phyloP scores from a whole-genome alignment of 2,329 filamentous ascomycete genomes.

The Cladosporium colombiae region DNA sequence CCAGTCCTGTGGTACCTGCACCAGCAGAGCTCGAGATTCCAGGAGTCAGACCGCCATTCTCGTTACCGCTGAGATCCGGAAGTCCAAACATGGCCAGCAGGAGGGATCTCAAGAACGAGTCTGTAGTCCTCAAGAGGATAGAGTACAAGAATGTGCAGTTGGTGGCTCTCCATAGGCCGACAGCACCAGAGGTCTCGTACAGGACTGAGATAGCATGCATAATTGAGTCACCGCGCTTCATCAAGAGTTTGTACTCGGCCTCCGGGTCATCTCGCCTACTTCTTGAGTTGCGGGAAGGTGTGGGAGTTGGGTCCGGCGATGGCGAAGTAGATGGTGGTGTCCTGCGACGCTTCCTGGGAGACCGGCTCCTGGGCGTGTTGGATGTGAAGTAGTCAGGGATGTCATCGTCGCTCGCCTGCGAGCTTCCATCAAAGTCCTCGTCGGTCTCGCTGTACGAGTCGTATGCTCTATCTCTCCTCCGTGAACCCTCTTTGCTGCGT shows the following conservation, averaged over 20 bases:
- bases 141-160: slow-evolving; percentile 93
- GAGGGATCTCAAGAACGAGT: slow-evolving; percentile 88
- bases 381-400: slow-evolving; percentile 79
- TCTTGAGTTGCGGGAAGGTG: slow-evolving; percentile 28
- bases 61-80: slow-evolving; percentile 78
- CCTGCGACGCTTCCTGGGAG: slow-evolving; percentile 42
- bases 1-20: slow-evolving; percentile 58
- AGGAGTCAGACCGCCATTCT: slow-evolving; percentile 63
- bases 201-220: slow-evolving; percentile 83
- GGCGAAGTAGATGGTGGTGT: slow-evolving; percentile 31
- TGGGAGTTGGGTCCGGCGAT: slow-evolving; percentile 33
- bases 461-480: slow-evolving; percentile 22
- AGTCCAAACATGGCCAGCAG: slow-evolving; percentile 89
- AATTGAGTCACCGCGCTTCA: slow-evolving; percentile 77
- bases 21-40: slow-evolving; percentile 51
- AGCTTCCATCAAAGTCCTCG: slow-evolving; percentile 25
- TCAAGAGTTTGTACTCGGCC: slow-evolving; percentile 59
- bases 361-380: slow-evolving; percentile 56
- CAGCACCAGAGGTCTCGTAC: slow-evolving; percentile 85
- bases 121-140: slow-evolving; percentile 79
- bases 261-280: slow-evolving; percentile 24
- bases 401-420: slow-evolving; percentile 51
- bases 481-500: slow-evolving; percentile 5
- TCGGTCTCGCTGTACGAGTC: slow-evolving; percentile 24
- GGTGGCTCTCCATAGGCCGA: slow-evolving; percentile 91